Conservation (phyloP, 495 filamentous ascomycete species). For the Corynascus novoguineensis region DNA sequence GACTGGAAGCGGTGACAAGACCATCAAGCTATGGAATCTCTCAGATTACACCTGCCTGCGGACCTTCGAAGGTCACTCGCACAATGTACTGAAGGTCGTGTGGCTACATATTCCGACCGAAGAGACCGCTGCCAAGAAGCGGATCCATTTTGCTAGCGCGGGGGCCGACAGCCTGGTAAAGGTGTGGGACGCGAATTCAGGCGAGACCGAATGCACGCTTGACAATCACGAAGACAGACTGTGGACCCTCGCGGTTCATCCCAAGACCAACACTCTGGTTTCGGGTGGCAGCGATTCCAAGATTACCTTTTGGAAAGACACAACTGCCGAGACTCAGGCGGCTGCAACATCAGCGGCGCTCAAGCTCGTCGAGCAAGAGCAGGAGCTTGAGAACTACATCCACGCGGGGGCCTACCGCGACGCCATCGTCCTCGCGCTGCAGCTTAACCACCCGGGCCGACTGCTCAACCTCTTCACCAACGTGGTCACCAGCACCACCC, state of each 20-base stretch:
- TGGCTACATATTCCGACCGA: slow-evolving; percentile 67
- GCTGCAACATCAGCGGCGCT: slow-evolving; percentile 61
- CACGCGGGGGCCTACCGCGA: slow-evolving; percentile 78
- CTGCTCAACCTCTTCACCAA: slow-evolving; percentile 76
- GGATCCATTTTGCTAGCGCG: slow-evolving; percentile 70
- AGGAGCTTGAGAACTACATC: slow-evolving; percentile 87
- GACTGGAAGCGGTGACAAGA: slow-evolving; percentile 92
- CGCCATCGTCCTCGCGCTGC: slow-evolving; percentile 84
- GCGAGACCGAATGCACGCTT: slow-evolving; percentile 80
- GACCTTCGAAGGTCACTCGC: slow-evolving; percentile 93
- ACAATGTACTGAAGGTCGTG: slow-evolving; percentile 86
- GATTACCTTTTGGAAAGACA: slow-evolving; percentile 93
- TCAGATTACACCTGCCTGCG: slow-evolving; percentile 87
- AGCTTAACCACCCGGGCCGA: slow-evolving; percentile 85
- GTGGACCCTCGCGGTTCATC: slow-evolving; percentile 76
- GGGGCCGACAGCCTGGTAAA: slow-evolving; percentile 97
- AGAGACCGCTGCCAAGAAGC: slow-evolving; percentile 44
- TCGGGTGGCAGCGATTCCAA: slow-evolving; percentile 87
- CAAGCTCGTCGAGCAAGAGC: slow-evolving; percentile 83
- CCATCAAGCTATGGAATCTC: slow-evolving; percentile 91
- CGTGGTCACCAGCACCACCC: slow-evolving; percentile 60
- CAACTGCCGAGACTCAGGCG: slow-evolving; percentile 70
- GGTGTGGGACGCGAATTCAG: slow-evolving; percentile 75
- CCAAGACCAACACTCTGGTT: slow-evolving; percentile 61
- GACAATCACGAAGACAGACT: slow-evolving; percentile 96